Evolutionary conservation across 768 basidiomycete species (phyloP), one percentile per base, ranked within the genome.

Genomic region (Kwoniella pini): DNA sequence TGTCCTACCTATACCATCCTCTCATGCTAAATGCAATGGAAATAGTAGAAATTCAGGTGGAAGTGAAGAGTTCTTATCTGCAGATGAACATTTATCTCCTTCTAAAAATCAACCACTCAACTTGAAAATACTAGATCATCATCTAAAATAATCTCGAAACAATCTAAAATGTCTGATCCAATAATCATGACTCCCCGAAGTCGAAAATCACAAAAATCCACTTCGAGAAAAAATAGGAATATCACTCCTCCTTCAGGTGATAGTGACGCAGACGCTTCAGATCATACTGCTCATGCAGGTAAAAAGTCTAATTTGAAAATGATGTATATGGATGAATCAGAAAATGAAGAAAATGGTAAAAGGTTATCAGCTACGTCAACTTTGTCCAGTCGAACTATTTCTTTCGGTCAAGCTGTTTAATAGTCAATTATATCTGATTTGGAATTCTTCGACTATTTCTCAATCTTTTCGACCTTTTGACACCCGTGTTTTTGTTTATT

Each of bases 391-490:
- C 39, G 22, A 21, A 48, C 56, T 26, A 49, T 49, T 24, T 30
- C 44, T 9, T 57, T 57, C 24, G 56, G 56, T 38, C 27, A 46
- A 33, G 56, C 56, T 55, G 54, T 55, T 15, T 55, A 21, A 45
- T 48, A 36, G 7, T 7, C 33, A 36, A 15, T 36, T 7, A 36
- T 36, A 36, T 36, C 33, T 36, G n/a, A n/a, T n/a, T n/a, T n/a
- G n/a, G n/a, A n/a, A n/a, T n/a, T n/a, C n/a, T n/a, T n/a, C n/a
- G n/a, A n/a, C n/a, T n/a, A n/a, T n/a, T n/a, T n/a, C n/a, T n/a
- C n/a, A n/a, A n/a, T n/a, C n/a, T n/a, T n/a, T n/a, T n/a, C n/a
- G n/a, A n/a, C n/a, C n/a, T n/a, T n/a, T n/a, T n/a, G n/a, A n/a
- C n/a, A n/a, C n/a, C n/a, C n/a, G n/a, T n/a, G n/a, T n/a, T n/a